Conservation (phyloP, 2,329 filamentous ascomycete genomes). For the Rugonectria rugulosa region DNA sequence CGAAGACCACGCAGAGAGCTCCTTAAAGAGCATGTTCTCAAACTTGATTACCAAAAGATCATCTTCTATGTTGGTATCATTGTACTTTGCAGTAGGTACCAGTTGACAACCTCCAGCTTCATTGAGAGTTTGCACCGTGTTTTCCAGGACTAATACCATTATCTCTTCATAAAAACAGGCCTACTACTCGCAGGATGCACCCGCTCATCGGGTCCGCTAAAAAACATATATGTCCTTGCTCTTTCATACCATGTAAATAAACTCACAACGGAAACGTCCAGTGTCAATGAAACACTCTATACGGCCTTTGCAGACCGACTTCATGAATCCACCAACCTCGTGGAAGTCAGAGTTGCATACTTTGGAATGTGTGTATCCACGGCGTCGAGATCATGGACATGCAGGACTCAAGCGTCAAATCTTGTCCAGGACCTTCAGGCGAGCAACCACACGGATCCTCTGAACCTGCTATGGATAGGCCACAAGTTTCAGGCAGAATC, state of each 20-base stretch:
- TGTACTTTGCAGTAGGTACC: no score
- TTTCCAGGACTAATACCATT: no score
- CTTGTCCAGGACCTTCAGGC: neutral
- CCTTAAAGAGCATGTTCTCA: no score
- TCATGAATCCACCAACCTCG: neutral
- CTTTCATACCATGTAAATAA: neutral
- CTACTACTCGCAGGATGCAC: neutral
- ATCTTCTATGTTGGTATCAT: no score
- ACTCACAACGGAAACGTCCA: neutral
- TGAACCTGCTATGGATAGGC: conserved; percentile 5
- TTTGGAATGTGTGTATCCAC: conserved; percentile 1
- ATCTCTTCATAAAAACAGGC: neutral
- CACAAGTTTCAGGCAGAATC: neutral
- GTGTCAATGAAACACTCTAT: neutral
- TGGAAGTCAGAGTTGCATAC: neutral
- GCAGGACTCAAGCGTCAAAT: neutral
- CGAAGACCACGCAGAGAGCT: no score
- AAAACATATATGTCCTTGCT: neutral
- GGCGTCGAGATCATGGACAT: neutral
- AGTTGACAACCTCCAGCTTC: neutral
- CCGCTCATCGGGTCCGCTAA: neutral
- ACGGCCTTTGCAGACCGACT: neutral
- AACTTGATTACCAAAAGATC: no score
- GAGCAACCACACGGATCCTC: neutral
- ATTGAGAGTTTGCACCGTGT: neutral